phyloP scores from a whole-genome alignment of 805 yeast species.

The Candida quercuum region DNA sequence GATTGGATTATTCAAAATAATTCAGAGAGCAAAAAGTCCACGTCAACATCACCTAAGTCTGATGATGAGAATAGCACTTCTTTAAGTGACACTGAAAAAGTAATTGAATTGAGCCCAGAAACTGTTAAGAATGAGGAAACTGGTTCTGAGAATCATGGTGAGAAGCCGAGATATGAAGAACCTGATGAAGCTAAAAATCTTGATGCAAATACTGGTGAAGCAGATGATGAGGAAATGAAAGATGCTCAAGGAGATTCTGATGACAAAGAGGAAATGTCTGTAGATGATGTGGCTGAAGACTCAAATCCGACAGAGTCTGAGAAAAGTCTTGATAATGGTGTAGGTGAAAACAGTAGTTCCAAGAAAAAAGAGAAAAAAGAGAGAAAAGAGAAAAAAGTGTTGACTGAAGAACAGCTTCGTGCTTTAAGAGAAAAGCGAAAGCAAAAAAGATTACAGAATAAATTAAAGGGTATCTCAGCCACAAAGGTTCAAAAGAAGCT shows the following conservation, averaged over 20 bases:
- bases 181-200: too few relatives aligned
- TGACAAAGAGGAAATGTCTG: too few relatives aligned
- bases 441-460: constrained; percentile 1
- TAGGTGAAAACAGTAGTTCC: background rate
- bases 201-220: background rate
- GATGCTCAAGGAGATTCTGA: too few relatives aligned
- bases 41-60: background rate
- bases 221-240: background rate
- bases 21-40: background rate
- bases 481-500: constrained; percentile 3
- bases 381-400: background rate
- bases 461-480: constrained; percentile 3
- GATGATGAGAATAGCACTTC: background rate
- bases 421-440: background rate
- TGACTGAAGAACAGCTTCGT: constrained; percentile 1
- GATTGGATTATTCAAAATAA: constrained; percentile 9
- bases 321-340: background rate
- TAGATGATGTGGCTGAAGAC: too few relatives aligned
- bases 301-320: too few relatives aligned
- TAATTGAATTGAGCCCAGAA: background rate
- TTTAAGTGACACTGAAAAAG: background rate
- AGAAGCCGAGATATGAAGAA: background rate
- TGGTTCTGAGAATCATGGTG: background rate
- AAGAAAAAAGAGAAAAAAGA: constrained; percentile 1
- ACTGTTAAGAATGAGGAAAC: background rate